A percentile compares a stretch with the other conserved stretches of the same genome.
Conservation (phyloP, 1,284 basidiomycete genomes). For the Pseudozyma hubeiensis region DNA sequence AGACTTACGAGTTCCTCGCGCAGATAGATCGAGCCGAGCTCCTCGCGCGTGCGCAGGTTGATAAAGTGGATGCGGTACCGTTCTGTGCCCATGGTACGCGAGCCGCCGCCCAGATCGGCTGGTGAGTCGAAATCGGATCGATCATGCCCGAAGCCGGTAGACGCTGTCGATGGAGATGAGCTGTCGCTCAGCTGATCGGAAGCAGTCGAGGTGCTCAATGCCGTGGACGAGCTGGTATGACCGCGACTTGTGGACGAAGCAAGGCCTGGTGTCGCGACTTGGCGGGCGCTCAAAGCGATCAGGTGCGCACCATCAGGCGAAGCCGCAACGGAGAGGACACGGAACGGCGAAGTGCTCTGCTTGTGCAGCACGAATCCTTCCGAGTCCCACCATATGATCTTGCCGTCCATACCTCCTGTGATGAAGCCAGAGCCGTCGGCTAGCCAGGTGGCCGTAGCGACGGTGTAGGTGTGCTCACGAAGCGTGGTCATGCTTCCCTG, state of each 20-base stretch:
- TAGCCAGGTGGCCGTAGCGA: slow-evolving; percentile 87
- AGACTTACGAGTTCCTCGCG: slow-evolving; percentile 77
- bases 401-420: slow-evolving; percentile 88
- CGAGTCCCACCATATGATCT: slow-evolving; percentile 80
- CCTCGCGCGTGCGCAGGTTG: slow-evolving; percentile 74
- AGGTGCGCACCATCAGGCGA: slow-evolving; percentile 86
- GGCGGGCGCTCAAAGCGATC: slow-evolving; percentile 76
- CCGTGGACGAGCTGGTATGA: slow-evolving; percentile 22
- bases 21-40: slow-evolving; percentile 73
- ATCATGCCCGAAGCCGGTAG: slow-evolving; percentile 26
- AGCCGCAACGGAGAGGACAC: slow-evolving; percentile 86
- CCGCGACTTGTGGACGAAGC: slow-evolving; percentile 14
- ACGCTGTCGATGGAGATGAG: slow-evolving; percentile 19
- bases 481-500: slow-evolving; percentile 53
- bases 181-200: slow-evolving; percentile 39
- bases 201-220: slow-evolving; percentile 34
- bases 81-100: slow-evolving; percentile 68
- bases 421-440: slow-evolving; percentile 89
- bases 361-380: slow-evolving; percentile 78
- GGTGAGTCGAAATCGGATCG: slow-evolving; percentile 14
- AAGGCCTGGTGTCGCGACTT: slow-evolving; percentile 22
- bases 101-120: slow-evolving; percentile 65
- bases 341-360: slow-evolving; percentile 81
- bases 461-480: slow-evolving; percentile 82
- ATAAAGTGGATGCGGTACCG: slow-evolving; percentile 78